Conservation (phyloP, 1,139 yeast species). For the Candida mesenterica region DNA sequence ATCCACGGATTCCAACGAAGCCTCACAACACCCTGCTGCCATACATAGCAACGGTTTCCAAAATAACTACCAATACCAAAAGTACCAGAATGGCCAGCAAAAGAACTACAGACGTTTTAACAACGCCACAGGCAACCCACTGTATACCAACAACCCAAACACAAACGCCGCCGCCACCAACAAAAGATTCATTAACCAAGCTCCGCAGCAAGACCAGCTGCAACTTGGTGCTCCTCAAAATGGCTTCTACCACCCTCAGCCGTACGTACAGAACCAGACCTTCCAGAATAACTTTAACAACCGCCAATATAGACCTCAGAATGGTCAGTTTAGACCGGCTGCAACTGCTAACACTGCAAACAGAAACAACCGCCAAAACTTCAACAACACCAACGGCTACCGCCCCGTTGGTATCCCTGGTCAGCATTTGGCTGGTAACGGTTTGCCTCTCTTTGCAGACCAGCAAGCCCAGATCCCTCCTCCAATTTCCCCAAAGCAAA, state of each 20-base stretch:
- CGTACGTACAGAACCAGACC: conserved; percentile 23
- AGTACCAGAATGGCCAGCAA: conserved; percentile 14
- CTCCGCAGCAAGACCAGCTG: conserved; percentile 10
- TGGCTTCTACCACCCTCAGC: conserved; percentile 29
- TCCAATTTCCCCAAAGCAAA: conserved; percentile 49
- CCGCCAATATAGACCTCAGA: conserved; percentile 20
- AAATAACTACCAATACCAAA: conserved; percentile 15
- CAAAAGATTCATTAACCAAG: conserved; percentile 10
- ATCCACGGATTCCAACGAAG: conserved; percentile 3
- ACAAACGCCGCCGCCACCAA: conserved; percentile 15
- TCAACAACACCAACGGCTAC: conserved; percentile 16
- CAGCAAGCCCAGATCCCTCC: conserved; percentile 43
- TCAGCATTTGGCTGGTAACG: too few relatives aligned
- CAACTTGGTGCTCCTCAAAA: conserved; percentile 18
- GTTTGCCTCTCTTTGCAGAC: too few relatives aligned
- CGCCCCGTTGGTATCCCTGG: conserved; percentile 20
- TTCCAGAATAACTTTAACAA: conserved; percentile 10
- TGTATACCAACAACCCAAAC: too few relatives aligned
- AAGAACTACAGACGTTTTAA: conserved; percentile 22
- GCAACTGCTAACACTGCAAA: conserved; percentile 22
- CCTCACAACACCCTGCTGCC: conserved; percentile 3
- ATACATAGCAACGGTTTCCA: conserved; percentile 9
- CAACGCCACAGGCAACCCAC: too few relatives aligned
- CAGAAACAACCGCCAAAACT: conserved; percentile 14
- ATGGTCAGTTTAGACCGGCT: conserved; percentile 18